Conservation (phyloP, 2,329 filamentous ascomycete genomes). For the Berkeleyomyces basicola region DNA sequence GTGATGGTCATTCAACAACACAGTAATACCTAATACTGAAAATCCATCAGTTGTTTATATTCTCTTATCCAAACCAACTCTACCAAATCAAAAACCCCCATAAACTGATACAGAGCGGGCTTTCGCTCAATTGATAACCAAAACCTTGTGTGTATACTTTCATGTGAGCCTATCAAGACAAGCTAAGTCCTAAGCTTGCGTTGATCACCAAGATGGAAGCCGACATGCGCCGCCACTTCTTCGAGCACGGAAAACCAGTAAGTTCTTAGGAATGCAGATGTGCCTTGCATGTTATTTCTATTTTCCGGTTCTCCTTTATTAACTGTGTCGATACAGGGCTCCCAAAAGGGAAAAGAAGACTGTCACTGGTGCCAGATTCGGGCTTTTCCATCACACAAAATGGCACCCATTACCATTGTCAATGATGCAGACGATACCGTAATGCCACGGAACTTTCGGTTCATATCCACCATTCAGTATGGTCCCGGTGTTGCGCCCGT, state of each 20-base stretch:
- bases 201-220: slow-evolving; percentile 26
- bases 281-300: too few species aligned
- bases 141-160: too few species aligned
- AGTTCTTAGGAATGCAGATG: neutral
- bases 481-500: slow-evolving; percentile 41
- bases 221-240: slow-evolving; percentile 32
- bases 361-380: slow-evolving; percentile 49
- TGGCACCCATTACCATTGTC: slow-evolving; percentile 42
- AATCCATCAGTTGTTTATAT: neutral
- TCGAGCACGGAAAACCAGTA: slow-evolving; percentile 28
- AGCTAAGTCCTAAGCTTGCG: neutral
- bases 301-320: neutral
- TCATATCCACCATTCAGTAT: slow-evolving; percentile 47
- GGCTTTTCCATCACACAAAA: slow-evolving; percentile 31
- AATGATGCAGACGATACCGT: slow-evolving; percentile 42
- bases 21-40: neutral
- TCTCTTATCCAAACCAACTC: neutral
- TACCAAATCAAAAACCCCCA: too few species aligned
- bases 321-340: slow-evolving; percentile 18
- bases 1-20: neutral
- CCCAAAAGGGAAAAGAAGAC: slow-evolving; percentile 23
- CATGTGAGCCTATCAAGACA: neutral
- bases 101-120: too few species aligned
- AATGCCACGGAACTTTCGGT: slow-evolving; percentile 49
- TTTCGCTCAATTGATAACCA: too few species aligned